Evolutionary conservation across 192 early-diverging fungal genomes (phyloP), one percentile per base, ranked within the genome.

Genomic region (Backusella sp.): DNA sequence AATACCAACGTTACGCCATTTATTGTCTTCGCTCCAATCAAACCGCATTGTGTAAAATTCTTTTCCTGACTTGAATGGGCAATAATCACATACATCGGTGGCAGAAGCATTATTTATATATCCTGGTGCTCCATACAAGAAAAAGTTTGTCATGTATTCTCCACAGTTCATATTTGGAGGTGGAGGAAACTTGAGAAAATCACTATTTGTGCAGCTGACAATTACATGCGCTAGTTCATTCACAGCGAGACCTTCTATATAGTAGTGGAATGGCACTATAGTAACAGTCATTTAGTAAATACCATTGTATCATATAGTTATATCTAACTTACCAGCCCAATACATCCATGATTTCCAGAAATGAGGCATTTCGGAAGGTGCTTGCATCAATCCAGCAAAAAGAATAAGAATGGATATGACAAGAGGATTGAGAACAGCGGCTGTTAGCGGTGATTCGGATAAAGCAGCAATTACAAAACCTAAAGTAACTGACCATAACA

Each of bases 1-100:
- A 56, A 93, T 90, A 30, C 89, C 88, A 76, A 91, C 75, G 78
- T 93, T 91, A 69, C 91, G 87, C 91, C 91, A 95, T 28, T 86
- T 84, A 77, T 93, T 46, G 26, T n/a, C 79, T 72, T 85, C 89
- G 70, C 56, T 70, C 90, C 92, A 89, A 41, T 79, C 83, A 52
- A 91, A 80, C 2, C 35, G 30, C 2, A 49, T 42, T 0, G 69
- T 23, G 35, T 83, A 91, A 74, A 85, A 92, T 23, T 93, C 86
- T 35, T 91, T 81, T 5, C 89, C 91, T 14, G 74, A 72, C n/a
- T 68, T 76, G 73, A 86, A 91, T 7, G 79, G 65, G 66, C 92
- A 94, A 75, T 91, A 94, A 23, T 86, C 74, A 79, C 93, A 94
- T 15, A 46, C 9, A 23, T 72, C 70, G 30, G 44, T 68, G 28